These are phyloP conservation scores for Galerina sulciceps DNA, from an alignment of 768 basidiomycete genomes.

Conservation along the genomic window DNA sequence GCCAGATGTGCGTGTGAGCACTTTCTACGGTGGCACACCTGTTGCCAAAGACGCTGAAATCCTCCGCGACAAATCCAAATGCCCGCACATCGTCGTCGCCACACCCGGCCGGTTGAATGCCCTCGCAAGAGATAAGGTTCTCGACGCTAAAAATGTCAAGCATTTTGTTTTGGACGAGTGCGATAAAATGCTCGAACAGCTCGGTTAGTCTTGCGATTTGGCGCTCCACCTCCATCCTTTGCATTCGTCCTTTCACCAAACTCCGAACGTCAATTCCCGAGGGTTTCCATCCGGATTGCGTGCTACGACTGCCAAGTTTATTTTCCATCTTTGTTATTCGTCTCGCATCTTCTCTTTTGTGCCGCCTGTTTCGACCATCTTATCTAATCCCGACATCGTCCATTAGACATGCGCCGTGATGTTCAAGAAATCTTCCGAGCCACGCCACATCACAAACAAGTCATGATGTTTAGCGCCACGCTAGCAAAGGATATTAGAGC, in stretches of 20 bases:
- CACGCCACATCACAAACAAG: constrained; percentile 99
- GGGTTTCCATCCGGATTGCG: constrained; percentile 18
- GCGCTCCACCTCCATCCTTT: constrained; percentile 57
- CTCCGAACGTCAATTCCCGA: constrained; percentile 20
- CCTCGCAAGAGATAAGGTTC: constrained; percentile 90
- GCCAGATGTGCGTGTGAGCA: constrained; percentile 96
- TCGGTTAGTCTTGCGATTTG: constrained; percentile 98
- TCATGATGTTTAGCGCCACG: constrained; percentile 99
- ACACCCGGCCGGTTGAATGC: constrained; percentile 98
- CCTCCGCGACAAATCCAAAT: constrained; percentile 94
- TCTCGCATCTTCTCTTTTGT: constrained; percentile 34
- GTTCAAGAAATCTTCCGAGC: constrained; percentile 99
- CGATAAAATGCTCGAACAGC: constrained; percentile 99
- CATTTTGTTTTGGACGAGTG: constrained; percentile 99
- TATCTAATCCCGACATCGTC: constrained; percentile 74
- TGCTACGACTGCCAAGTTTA: constrained; percentile 22
- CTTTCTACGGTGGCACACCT: constrained; percentile 97
- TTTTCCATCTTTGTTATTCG: constrained; percentile 32
- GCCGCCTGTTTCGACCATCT: constrained; percentile 48
- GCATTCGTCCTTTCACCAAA: constrained; percentile 28
- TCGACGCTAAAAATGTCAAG: constrained; percentile 96
- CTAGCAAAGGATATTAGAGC: constrained; percentile 94
- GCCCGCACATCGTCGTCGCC: constrained; percentile 98
- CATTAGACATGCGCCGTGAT: constrained; percentile 99
- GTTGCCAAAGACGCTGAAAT: constrained; percentile 93